These are phyloP conservation scores for Syzygium jambos DNA, from an alignment of 345 rosid genomes.

Conservation along the genomic window DNA sequence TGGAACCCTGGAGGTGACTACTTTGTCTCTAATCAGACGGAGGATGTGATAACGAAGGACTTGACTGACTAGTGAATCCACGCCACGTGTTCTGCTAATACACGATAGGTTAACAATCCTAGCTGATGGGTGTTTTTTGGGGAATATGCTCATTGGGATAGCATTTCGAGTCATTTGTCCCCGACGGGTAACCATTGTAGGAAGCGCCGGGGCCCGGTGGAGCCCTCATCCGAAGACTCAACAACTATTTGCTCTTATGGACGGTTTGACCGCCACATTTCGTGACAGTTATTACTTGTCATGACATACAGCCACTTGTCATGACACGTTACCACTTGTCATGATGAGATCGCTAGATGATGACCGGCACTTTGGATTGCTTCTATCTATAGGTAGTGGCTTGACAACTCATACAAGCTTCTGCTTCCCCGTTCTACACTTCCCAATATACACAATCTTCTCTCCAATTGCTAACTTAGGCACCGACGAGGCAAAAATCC, in stretches of 20 bases:
- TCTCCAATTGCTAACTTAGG: too few relatives aligned
- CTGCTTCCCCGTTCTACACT: too few relatives aligned
- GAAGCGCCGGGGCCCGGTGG: neutral
- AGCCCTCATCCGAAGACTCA: neutral
- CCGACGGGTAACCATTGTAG: neutral
- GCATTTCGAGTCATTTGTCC: neutral
- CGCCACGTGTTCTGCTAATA: too few relatives aligned
- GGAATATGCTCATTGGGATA: neutral
- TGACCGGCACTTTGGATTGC: accelerated
- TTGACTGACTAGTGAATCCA: too few relatives aligned
- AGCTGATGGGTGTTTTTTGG: too few relatives aligned
- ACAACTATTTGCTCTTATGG: neutral
- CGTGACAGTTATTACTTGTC: neutral
- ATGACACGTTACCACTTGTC: neutral
- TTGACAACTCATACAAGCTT: neutral
- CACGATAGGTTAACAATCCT: too few relatives aligned
- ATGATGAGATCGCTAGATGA: neutral
- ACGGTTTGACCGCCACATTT: neutral
- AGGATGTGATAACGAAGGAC: too few relatives aligned
- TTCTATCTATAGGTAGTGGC: neutral
- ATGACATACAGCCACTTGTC: neutral
- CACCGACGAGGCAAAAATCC: too few relatives aligned
- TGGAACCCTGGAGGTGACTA: too few relatives aligned
- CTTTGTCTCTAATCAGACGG: too few relatives aligned
- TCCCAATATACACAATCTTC: too few relatives aligned